Evolutionary conservation across 768 basidiomycete genomes (phyloP).

Genomic region (Gymnopilus dilepis): DNA sequence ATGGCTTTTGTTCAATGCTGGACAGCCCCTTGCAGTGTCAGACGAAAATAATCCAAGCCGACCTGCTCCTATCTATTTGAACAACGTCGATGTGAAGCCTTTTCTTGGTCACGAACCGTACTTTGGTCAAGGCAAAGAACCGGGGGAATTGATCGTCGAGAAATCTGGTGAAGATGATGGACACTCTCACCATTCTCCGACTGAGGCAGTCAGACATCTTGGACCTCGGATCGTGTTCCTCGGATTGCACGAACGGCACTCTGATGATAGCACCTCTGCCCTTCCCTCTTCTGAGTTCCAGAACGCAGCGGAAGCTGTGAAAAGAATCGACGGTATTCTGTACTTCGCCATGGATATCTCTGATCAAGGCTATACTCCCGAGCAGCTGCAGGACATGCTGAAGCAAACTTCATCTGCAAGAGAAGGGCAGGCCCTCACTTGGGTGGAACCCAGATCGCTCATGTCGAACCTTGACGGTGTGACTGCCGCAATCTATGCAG

Average conservation of each 20-base stretch:
- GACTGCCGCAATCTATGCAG: constrained; percentile 77
- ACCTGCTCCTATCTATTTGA: constrained; percentile 53
- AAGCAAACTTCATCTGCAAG: constrained; percentile 43
- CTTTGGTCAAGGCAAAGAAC: constrained; percentile 70
- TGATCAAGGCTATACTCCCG: constrained; percentile 44
- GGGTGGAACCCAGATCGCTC: constrained; percentile 67
- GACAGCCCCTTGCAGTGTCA: constrained; percentile 67
- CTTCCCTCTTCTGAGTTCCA: constrained; percentile 72
- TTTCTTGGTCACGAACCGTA: constrained; percentile 72
- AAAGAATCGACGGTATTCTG: constrained; percentile 76
- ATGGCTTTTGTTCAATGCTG: constrained; percentile 81
- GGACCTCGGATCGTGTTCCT: constrained; percentile 76
- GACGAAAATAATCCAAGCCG: constrained; percentile 37
- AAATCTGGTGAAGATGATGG: constrained; percentile 31
- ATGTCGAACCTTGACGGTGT: constrained; percentile 63
- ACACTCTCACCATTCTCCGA: constrained; percentile 35
- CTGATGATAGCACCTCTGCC: constrained; percentile 45
- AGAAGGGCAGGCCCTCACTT: constrained; percentile 51
- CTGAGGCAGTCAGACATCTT: constrained; percentile 64
- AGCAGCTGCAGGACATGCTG: constrained; percentile 42
- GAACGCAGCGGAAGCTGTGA: constrained; percentile 55
- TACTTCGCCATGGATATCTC: constrained; percentile 86
- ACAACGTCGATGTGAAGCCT: constrained; percentile 63
- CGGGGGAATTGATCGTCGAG: constrained; percentile 41
- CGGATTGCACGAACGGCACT: constrained; percentile 65